Evolutionary conservation across 768 basidiomycete species (phyloP), one percentile per base, ranked within the genome.

Genomic region (Agaricus blazei): DNA sequence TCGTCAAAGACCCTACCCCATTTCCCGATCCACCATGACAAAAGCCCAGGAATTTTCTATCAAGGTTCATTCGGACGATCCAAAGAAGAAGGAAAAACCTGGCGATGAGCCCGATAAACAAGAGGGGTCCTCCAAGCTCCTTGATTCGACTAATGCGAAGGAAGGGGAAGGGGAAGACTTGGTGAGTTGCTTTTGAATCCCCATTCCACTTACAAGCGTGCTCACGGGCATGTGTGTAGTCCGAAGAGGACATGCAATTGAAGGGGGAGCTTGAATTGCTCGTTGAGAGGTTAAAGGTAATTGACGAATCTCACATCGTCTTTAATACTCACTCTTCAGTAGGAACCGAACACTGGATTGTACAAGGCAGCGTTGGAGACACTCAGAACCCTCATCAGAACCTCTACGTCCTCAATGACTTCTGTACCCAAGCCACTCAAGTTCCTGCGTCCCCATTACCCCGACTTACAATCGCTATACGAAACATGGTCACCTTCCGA

Each of bases 381-480:
- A 3, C 79, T 99, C 9, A 83, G 96, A 47, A 93, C 90, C 6
- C 77, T 98, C 42, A 98, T 98, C 65, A 81, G 93, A 65, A 98
- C 96, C 5, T 94, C 94, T 9, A 99, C 97, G 3, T 95, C 92
- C 14, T 97, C 94, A 5, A 98, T 99, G 96, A 99, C 97, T 9
- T 95, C 93, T 24, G 96, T 99, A 9, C 97, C 97, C 1, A 98
- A 99, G 75, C 97, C 97, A 28, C 80, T 99, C 56, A 99, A 99
- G 74, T 99, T 99, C 72, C 81, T 99, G 29, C 87, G 94, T 54
- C 95, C 94, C 34, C 88, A 93, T 67, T 99, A 96, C 68, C 90
- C 88, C 47, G 86, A 84, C 56, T 80, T 96, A 41, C 89, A 94
- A 69, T 76, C 76, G 24, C 73, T 98, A 27, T 95, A 94, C 68